A percentile compares a stretch with the other conserved stretches of the same genome.
Conservation (phyloP, 2,329 filamentous ascomycete species). For the Botrytis fabae region DNA sequence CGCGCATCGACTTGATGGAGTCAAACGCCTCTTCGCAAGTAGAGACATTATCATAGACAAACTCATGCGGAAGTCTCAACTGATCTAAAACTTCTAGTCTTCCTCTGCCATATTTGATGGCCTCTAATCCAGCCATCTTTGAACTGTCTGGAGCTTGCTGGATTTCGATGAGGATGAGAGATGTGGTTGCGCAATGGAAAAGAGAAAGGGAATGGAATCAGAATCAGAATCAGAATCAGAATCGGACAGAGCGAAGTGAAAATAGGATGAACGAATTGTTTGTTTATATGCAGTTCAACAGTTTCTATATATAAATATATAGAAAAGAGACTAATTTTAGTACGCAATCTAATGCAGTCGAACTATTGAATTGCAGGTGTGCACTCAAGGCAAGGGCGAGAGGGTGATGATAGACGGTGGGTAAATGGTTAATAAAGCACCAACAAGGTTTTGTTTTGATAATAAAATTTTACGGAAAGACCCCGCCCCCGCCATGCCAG, state of each 20-base stretch:
- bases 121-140: constrained; percentile 57
- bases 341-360: too few species aligned
- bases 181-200: background rate
- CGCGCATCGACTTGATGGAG: constrained; percentile 77
- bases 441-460: background rate
- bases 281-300: background rate
- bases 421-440: background rate
- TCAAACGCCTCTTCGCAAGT: constrained; percentile 76
- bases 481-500: constrained; percentile 16
- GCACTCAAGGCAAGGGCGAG: background rate
- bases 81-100: constrained; percentile 78
- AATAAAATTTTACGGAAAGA: constrained; percentile 1
- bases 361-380: background rate
- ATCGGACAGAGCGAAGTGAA: background rate
- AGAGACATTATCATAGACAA: constrained; percentile 72
- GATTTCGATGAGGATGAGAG: background rate
- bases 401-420: background rate
- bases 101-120: constrained; percentile 73
- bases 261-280: background rate
- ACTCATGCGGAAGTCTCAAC: constrained; percentile 76
- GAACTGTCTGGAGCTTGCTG: background rate
- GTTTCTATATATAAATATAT: background rate
- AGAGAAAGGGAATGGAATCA: background rate
- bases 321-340: background rate
- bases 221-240: background rate